Percentiles rank a stretch among this genome's conserved stretches.
Conservation (phyloP, 176 grass and related monocot genomes). For the Oryza australiensis region DNA sequence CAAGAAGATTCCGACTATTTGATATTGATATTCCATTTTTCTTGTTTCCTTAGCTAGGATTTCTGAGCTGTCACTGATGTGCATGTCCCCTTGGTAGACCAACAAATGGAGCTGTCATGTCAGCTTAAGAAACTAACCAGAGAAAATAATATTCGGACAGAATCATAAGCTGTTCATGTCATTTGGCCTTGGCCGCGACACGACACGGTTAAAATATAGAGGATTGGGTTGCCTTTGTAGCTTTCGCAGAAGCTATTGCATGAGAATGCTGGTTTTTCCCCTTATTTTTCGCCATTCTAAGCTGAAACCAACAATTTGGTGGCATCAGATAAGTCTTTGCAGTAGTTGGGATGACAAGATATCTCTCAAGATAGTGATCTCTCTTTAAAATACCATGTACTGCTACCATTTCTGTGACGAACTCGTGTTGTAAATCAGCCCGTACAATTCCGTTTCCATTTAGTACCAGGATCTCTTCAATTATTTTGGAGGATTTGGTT, state of each 20-base stretch:
- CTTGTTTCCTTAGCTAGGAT: neutral
- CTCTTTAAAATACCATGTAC: neutral
- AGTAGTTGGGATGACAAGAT: conserved; percentile 23
- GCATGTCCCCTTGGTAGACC: conserved; percentile 24
- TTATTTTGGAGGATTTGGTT: conserved; percentile 25
- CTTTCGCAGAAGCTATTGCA: neutral
- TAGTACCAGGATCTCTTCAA: neutral
- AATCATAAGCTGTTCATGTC: conserved; percentile 19
- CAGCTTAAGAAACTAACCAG: conserved; percentile 27
- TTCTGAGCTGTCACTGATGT: conserved; percentile 31
- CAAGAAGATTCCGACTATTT: conserved; percentile 31
- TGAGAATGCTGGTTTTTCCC: neutral
- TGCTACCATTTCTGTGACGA: neutral
- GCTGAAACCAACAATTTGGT: neutral
- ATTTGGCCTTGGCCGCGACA: conserved; percentile 18
- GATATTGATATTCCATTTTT: neutral
- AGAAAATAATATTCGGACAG: conserved; percentile 24
- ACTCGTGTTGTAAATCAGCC: neutral
- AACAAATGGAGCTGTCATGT: conserved; percentile 43
- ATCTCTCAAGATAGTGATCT: conserved; percentile 30
- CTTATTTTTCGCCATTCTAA: neutral
- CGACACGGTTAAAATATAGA: conserved; percentile 10
- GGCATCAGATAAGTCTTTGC: neutral
- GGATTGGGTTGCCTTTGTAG: neutral
- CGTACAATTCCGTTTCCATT: neutral